A percentile compares a stretch with the other conserved stretches of the same genome.
Conservation (phyloP, 768 basidiomycete genomes). For the Ramaria sp. region DNA sequence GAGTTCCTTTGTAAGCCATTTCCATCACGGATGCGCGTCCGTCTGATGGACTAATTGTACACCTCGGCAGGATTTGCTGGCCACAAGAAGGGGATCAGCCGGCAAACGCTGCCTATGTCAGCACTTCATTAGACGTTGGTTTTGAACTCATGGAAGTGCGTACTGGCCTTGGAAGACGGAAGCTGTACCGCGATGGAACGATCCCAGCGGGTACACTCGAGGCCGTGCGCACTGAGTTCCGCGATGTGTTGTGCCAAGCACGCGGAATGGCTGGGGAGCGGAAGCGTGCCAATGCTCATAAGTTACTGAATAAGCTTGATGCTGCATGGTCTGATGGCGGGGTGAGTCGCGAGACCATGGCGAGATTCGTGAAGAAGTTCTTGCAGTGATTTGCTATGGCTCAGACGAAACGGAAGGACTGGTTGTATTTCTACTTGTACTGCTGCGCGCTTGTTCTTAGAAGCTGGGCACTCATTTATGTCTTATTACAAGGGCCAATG, state of each 20-base stretch:
- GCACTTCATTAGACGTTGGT: constrained; percentile 9
- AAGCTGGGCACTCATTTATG: no score
- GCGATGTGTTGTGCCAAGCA: constrained; percentile 11
- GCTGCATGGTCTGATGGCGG: constrained; percentile 12
- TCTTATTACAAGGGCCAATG: no score
- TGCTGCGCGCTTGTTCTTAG: no score
- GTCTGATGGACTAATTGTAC: not conserved
- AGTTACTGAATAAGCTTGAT: constrained; percentile 5
- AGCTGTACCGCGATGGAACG: constrained; percentile 10
- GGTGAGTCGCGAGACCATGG: constrained; percentile 4
- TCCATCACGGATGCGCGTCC: not conserved
- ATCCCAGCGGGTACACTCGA: constrained; percentile 11
- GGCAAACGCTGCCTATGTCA: constrained; percentile 16
- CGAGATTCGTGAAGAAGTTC: constrained; percentile 4
- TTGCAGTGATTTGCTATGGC: not conserved
- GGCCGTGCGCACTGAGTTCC: constrained; percentile 13
- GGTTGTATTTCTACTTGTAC: no score
- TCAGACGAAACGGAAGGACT: no score
- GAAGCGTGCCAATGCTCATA: constrained; percentile 14
- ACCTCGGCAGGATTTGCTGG: constrained; percentile 18
- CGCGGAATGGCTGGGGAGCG: constrained; percentile 12
- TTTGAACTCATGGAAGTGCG: constrained; percentile 17
- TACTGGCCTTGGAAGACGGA: constrained; percentile 11
- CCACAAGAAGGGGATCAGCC: constrained; percentile 19
- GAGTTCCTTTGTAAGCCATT: constrained; percentile 16